Evolutionary conservation across 345 rosid species (phyloP), one percentile per base, ranked within the genome.

Genomic region (Anastatica hierochuntica): DNA sequence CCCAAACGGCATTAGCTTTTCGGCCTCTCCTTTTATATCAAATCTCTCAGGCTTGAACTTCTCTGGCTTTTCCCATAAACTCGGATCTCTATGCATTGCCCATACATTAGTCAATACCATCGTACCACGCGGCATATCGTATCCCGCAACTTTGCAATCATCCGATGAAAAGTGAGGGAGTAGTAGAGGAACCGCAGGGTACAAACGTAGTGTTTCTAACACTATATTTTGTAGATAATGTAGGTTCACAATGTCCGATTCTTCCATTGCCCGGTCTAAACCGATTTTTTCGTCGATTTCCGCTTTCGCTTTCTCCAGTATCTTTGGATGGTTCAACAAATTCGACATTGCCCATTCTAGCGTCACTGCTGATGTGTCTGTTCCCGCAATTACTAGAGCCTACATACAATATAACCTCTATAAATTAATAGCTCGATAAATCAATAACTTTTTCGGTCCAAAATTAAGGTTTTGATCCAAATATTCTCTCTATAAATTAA

Each of bases 271-370:
- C 4, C 46, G 40, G 6, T 70, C 64, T 4, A 14, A 56, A 16
- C 77, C 69, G 10, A 78, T 7, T 23, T 60, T 24, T 0, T 54
- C 54, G 7, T 76, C 67, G 1, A 72, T 19, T 31, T 76, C 81
- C 0, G 24, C 39, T 63, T 41, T 67, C 0, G 74, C 81, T 51
- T 81, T 81, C 23, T 62, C 11, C 17, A 76, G 54, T 26, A 63
- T 61, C 0, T 66, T 19, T 2, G 68, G 79, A 31, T 73, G 64
- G 62, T 77, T 75, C 30, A 80, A 21, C 17, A 80, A 43, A 19
- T 64, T 73, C 0, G 83, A 26, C 72, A 80, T 33, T 3, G 75
- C 74, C 83, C 80, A 80, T 53, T 80, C 82, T 29, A 80, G 6
- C 1, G 80, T 73, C 5, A 52, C 55, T 0, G 69, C 53, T 0